These are phyloP conservation scores for Solanum virginianum DNA, from an alignment of 257 asterid genomes.

Conservation along the genomic window DNA sequence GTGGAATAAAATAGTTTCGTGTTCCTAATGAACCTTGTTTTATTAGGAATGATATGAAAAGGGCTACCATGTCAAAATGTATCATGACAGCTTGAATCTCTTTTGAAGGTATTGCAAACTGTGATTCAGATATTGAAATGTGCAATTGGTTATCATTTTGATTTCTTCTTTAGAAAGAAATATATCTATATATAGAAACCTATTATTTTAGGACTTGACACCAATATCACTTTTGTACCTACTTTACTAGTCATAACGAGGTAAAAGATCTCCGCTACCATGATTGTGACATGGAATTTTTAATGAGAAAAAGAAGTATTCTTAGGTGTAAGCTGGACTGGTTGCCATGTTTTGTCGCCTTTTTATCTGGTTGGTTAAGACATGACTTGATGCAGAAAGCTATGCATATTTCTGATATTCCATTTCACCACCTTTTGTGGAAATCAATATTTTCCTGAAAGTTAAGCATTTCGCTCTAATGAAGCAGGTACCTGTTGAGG, in stretches of 20 bases:
- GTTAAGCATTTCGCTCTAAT: neutral
- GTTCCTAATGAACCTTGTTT: neutral
- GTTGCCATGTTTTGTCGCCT: neutral
- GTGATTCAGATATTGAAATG: neutral
- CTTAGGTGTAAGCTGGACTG: neutral
- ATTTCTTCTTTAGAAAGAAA: neutral
- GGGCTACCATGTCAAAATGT: neutral
- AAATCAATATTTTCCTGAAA: neutral
- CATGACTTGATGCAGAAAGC: neutral
- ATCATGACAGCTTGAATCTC: neutral
- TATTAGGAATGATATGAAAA: neutral
- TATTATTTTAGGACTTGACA: too few relatives aligned
- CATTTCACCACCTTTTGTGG: neutral
- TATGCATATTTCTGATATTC: neutral
- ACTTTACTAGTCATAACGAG: neutral
- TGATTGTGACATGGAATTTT: neutral
- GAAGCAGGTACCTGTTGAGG: neutral
- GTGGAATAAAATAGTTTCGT: rapidly evolving
- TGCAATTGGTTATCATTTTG: neutral
- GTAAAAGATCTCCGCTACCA: neutral
- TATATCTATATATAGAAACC: neutral
- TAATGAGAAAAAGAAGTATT: neutral
- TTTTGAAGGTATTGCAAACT: neutral
- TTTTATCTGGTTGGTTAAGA: neutral
- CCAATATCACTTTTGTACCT: neutral